Evolutionary conservation across 768 basidiomycete genomes (phyloP).

Genomic region (Xerocomus potaroensis): DNA sequence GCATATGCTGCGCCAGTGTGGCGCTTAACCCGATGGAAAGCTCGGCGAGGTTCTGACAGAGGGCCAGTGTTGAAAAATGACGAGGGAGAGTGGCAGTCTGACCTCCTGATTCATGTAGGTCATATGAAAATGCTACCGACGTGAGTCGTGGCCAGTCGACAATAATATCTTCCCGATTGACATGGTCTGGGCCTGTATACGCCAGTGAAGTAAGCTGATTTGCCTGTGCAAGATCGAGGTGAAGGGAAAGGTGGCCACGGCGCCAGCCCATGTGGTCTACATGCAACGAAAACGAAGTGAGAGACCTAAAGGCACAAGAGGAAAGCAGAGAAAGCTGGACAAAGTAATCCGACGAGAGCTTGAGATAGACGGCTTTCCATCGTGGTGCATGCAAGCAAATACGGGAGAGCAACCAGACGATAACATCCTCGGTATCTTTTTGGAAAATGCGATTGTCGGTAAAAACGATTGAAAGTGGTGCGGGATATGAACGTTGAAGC

Average conservation of each 20-base stretch:
- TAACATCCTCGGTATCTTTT: conserved; percentile 19
- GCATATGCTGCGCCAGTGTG: conserved; percentile 10
- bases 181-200: conserved; percentile 24
- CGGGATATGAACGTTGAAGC: conserved; percentile 19
- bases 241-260: conserved; percentile 15
- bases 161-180: conserved; percentile 18
- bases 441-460: conserved; percentile 26
- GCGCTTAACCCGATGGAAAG: conserved; percentile 22
- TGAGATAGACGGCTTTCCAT: conserved; percentile 25
- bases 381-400: conserved; percentile 16
- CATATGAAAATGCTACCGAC: conserved; percentile 22
- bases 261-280: conserved; percentile 29
- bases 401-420: conserved; percentile 17
- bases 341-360: conserved; percentile 28
- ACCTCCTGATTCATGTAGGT: conserved; percentile 23
- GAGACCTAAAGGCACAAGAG: conserved; percentile 18
- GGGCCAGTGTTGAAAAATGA: conserved; percentile 13
- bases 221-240: conserved; percentile 18
- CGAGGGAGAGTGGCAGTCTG: conserved; percentile 19
- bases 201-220: conserved; percentile 17
- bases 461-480: conserved; percentile 22
- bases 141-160: conserved; percentile 24
- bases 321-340: conserved; percentile 13
- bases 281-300: conserved; percentile 21
- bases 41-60: conserved; percentile 18